Percentiles rank a stretch among this genome's conserved stretches.
phyloP scores from a whole-genome alignment of 2,329 filamentous ascomycete genomes.

The Cryphonectria carpinicola region DNA sequence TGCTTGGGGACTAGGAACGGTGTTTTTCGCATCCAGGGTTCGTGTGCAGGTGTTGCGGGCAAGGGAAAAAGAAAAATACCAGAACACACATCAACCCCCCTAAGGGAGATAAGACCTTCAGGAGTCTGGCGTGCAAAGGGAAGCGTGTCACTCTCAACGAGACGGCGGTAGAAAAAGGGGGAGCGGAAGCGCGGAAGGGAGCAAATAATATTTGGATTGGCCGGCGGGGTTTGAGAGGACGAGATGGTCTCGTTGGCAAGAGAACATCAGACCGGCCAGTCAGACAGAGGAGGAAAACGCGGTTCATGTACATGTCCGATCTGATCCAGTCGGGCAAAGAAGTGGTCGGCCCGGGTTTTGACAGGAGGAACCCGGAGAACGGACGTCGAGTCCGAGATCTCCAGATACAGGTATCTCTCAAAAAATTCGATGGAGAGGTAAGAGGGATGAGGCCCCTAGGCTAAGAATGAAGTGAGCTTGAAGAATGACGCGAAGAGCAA shows the following conservation, averaged over 20 bases:
- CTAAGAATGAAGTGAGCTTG: background rate
- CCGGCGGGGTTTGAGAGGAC: background rate
- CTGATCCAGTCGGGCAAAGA: background rate
- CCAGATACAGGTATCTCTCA: background rate
- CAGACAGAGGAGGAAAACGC: background rate
- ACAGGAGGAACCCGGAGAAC: background rate
- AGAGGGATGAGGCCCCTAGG: background rate
- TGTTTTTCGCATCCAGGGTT: background rate
- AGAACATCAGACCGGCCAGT: background rate
- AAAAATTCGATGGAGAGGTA: background rate
- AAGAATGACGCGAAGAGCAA: background rate
- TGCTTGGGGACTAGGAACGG: background rate
- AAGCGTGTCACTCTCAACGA: background rate
- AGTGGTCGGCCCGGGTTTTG: background rate
- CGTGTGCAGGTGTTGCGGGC: conserved; percentile 30
- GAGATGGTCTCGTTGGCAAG: background rate
- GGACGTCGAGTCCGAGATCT: background rate
- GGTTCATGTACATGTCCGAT: background rate
- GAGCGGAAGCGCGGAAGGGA: background rate
- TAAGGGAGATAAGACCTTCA: conserved; percentile 28
- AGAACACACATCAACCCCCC: conserved; percentile 9
- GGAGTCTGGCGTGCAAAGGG: background rate
- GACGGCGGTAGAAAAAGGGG: background rate
- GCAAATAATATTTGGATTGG: background rate
- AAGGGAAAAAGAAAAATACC: conserved; percentile 33